Conservation (phyloP, 352 stramenopile species). For the Globisporangium cystogenes region DNA sequence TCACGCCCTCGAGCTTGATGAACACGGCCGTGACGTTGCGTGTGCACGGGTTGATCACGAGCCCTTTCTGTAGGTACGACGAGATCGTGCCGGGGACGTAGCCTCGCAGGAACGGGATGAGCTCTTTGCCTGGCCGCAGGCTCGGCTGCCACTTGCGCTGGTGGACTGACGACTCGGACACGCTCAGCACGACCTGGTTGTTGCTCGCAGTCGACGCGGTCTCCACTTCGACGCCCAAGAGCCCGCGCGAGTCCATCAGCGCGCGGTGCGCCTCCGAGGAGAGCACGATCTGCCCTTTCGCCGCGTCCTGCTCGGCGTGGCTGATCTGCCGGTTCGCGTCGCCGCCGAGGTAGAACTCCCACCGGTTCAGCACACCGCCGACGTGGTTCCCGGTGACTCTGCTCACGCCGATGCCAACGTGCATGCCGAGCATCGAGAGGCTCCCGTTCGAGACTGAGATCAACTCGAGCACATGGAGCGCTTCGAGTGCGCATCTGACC, state of each 20-base stretch:
- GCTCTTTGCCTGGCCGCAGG: conserved; percentile 21
- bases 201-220: conserved; percentile 22
- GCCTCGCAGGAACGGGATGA: conserved; percentile 52
- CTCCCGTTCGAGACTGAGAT: conserved; percentile 18
- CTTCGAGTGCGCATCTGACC: conserved; percentile 51
- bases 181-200: conserved; percentile 40
- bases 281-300: conserved; percentile 69
- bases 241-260: conserved; percentile 21
- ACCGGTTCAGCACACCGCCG: conserved; percentile 72
- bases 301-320: conserved; percentile 54
- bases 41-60: conserved; percentile 58
- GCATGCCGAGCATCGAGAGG: conserved; percentile 56
- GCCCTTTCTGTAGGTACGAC: conserved; percentile 55
- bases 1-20: conserved; percentile 53
- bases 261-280: conserved; percentile 44
- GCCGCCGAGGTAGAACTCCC: conserved; percentile 85
- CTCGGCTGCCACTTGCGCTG: conserved; percentile 1
- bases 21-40: conserved; percentile 71
- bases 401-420: conserved; percentile 79
- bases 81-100: conserved; percentile 74
- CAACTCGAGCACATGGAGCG: conserved; percentile 32
- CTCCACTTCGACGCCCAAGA: conserved; percentile 18
- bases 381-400: conserved; percentile 75
- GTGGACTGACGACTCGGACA: conserved; percentile 13
- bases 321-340: conserved; percentile 83